phyloP scores from a whole-genome alignment of 257 asterid genomes.

The Jasminum sambac region DNA sequence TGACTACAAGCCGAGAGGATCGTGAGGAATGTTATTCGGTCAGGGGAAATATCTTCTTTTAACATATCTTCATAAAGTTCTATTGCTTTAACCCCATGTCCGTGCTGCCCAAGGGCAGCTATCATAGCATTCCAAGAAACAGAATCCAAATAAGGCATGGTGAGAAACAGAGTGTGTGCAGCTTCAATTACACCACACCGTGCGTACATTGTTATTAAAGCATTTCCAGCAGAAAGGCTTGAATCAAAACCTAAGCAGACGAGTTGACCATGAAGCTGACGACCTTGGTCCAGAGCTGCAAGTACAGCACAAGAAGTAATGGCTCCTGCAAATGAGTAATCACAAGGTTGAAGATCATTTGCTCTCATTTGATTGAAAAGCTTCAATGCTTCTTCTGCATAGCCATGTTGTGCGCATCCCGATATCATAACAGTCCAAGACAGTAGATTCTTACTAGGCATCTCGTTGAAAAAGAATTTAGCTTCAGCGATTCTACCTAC shows the following conservation, averaged over 20 bases:
- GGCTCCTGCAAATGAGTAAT: slow-evolving; percentile 72
- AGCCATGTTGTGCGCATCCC: slow-evolving; percentile 62
- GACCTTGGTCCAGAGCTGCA: slow-evolving; percentile 66
- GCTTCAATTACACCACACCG: slow-evolving; percentile 66
- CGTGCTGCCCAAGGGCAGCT: slow-evolving; percentile 74
- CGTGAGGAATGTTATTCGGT: slow-evolving; percentile 63
- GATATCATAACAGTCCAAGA: slow-evolving; percentile 72
- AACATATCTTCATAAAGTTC: slow-evolving; percentile 57
- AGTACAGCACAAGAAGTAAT: slow-evolving; percentile 69
- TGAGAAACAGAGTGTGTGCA: slow-evolving; percentile 42
- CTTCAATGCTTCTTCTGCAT: slow-evolving; percentile 64
- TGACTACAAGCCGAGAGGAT: slow-evolving; percentile 74
- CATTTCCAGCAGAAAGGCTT: slow-evolving; percentile 76
- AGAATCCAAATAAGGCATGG: slow-evolving; percentile 58
- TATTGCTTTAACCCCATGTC: slow-evolving; percentile 55
- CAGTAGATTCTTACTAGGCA: slow-evolving; percentile 44
- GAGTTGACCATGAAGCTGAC: slow-evolving; percentile 71
- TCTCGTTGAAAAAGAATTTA: slow-evolving; percentile 44
- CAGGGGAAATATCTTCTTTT: slow-evolving; percentile 58
- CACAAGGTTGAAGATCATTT: slow-evolving; percentile 57
- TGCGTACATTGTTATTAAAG: slow-evolving; percentile 66
- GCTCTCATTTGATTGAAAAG: slow-evolving; percentile 60
- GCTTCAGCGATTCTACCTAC: slow-evolving; percentile 50
- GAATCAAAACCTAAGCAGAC: slow-evolving; percentile 57
- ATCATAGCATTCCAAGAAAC: slow-evolving; percentile 83